Evolutionary conservation across 768 basidiomycete genomes (phyloP).

Genomic region (Suillus americanus): DNA sequence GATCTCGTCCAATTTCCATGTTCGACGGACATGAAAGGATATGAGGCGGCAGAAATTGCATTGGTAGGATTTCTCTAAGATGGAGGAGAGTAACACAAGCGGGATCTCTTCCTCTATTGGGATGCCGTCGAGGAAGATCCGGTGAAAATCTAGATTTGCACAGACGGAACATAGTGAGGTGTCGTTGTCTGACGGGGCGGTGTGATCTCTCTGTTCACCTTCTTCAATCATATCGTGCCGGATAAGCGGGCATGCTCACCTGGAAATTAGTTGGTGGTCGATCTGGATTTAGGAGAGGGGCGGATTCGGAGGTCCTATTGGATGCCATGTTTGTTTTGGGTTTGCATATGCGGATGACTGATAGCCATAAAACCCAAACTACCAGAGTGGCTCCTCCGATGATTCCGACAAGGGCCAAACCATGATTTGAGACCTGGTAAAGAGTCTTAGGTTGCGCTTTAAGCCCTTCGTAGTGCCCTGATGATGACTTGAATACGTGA

Average conservation of each 20-base stretch:
- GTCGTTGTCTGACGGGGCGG: not conserved
- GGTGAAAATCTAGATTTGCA: slow-evolving; percentile 5
- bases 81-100: not conserved
- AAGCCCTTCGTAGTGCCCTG: not conserved
- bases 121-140: slow-evolving; percentile 5
- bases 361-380: not conserved
- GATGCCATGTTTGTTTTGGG: not conserved
- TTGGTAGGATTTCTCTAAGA: not conserved
- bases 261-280: not conserved
- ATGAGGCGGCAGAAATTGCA: slow-evolving; percentile 2
- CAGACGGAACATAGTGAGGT: slow-evolving; percentile 3
- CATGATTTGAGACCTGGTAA: not conserved
- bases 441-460: not conserved
- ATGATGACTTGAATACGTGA: not conserved
- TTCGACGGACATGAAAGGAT: not conserved
- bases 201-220: not conserved
- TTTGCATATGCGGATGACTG: not conserved
- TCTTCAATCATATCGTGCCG: not conserved
- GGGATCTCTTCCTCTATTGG: not conserved
- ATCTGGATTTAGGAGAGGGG: not conserved
- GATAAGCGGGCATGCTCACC: not conserved
- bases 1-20: not conserved
- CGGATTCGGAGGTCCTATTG: not conserved
- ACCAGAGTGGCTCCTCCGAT: not conserved
- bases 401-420: not conserved